phyloP scores from a whole-genome alignment of 768 basidiomycete species.

The Macrolepiota dolichaula region DNA sequence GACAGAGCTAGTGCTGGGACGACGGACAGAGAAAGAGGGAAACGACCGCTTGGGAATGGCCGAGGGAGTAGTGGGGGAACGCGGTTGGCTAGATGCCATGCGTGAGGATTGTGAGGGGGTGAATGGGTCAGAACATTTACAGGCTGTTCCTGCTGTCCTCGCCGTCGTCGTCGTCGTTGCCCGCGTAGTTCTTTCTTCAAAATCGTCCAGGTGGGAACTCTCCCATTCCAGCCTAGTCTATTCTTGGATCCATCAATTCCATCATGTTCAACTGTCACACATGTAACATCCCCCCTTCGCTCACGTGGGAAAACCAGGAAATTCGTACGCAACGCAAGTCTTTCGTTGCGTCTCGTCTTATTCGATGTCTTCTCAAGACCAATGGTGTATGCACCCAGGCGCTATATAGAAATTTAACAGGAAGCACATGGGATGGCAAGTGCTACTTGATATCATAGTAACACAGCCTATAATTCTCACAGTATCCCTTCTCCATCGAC shows the following conservation, averaged over 20 bases:
- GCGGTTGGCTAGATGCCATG: slow-evolving; percentile 6
- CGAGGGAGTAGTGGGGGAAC: neutral
- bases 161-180: neutral
- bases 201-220: neutral
- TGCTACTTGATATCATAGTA: neutral
- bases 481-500: neutral
- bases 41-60: slow-evolving; percentile 6
- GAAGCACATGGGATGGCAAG: too few relatives aligned
- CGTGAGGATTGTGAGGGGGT: neutral
- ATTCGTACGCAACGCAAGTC: too few relatives aligned
- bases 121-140: neutral
- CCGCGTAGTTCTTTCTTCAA: neutral
- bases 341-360: too few relatives aligned
- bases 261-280: neutral
- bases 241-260: neutral
- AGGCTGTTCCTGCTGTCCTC: neutral
- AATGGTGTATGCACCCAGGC: too few relatives aligned
- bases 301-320: too few relatives aligned
- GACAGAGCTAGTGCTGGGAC: neutral
- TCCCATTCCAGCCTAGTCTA: neutral
- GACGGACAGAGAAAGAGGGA: slow-evolving; percentile 7
- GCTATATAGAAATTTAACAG: too few relatives aligned
- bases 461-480: neutral
- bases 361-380: too few relatives aligned
- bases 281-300: too few relatives aligned